A percentile compares a stretch with the other conserved stretches of the same genome.
These are phyloP conservation scores for Bromus sterilis DNA, from an alignment of 176 grass and related monocot species.

Conservation along the genomic window DNA sequence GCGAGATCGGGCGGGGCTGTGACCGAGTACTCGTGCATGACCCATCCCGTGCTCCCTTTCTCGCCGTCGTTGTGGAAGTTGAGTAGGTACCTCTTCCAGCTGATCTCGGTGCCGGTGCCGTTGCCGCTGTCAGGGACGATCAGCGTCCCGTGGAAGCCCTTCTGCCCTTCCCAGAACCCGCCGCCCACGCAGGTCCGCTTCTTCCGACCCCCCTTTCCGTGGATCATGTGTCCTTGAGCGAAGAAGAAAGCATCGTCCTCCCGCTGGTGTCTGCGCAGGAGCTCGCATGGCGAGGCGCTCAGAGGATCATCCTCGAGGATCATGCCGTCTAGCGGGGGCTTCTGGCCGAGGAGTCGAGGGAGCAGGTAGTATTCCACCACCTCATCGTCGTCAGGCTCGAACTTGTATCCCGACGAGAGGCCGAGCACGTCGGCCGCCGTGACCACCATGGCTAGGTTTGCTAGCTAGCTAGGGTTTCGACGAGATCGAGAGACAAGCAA, in stretches of 20 bases:
- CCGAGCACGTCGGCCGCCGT: not conserved
- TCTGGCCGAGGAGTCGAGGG: not conserved
- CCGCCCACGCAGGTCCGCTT: not conserved
- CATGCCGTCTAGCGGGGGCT: not conserved
- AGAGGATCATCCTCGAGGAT: constrained; percentile 5
- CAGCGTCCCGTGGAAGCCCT: not conserved
- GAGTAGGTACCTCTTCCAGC: not conserved
- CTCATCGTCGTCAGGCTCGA: not conserved
- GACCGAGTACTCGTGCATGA: constrained; percentile 32
- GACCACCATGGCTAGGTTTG: not conserved
- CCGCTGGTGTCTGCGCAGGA: not conserved
- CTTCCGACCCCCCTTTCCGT: not conserved
- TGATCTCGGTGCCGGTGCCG: not conserved
- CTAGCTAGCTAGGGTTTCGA: not conserved
- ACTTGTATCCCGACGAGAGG: not conserved
- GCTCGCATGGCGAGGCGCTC: not conserved
- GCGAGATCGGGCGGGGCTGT: not conserved
- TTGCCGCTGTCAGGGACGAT: not conserved
- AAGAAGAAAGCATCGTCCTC: constrained; percentile 13
- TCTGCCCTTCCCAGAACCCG: not conserved
- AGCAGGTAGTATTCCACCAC: not conserved
- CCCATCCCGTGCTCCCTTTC: constrained; percentile 19
- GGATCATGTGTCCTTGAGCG: not conserved
- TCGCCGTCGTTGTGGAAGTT: not conserved
- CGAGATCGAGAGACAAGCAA: too few relatives aligned